Conservation (phyloP, 805 yeast species). For the Kazachstania psychrophila region DNA sequence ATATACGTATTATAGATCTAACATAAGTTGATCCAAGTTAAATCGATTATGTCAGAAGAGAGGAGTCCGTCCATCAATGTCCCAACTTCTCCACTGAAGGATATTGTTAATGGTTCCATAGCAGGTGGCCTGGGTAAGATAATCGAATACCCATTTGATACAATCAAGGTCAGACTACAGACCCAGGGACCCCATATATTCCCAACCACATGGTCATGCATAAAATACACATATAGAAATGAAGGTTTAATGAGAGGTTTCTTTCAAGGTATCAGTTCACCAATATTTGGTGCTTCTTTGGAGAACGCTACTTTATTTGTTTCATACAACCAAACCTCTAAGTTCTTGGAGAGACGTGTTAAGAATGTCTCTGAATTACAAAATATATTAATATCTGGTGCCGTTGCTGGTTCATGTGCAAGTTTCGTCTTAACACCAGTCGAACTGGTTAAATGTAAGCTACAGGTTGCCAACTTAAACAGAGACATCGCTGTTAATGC, state of each 20-base stretch:
- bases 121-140: constrained; percentile 79
- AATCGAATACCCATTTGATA: constrained; percentile 88
- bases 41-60: not conserved
- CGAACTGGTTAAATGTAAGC: constrained; percentile 77
- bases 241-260: constrained; percentile 72
- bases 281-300: constrained; percentile 81
- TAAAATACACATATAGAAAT: constrained; percentile 45
- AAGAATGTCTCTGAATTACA: constrained; percentile 30
- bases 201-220: constrained; percentile 56
- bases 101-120: constrained; percentile 32
- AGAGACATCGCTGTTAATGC: constrained; percentile 10
- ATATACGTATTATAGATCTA: no score
- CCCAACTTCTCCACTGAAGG: constrained; percentile 22
- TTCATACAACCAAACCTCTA: constrained; percentile 45
- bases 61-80: constrained; percentile 1
- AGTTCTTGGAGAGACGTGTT: constrained; percentile 24
- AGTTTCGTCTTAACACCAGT: constrained; percentile 83
- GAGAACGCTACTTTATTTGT: constrained; percentile 78
- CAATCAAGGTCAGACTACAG: constrained; percentile 79
- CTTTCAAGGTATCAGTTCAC: constrained; percentile 70
- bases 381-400: constrained; percentile 59
- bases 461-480: constrained; percentile 52
- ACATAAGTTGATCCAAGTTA: no score
- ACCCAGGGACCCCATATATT: constrained; percentile 56
- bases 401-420: constrained; percentile 70